These are phyloP conservation scores for Pholiota microspora DNA, from an alignment of 768 basidiomycete genomes.

Conservation along the genomic window DNA sequence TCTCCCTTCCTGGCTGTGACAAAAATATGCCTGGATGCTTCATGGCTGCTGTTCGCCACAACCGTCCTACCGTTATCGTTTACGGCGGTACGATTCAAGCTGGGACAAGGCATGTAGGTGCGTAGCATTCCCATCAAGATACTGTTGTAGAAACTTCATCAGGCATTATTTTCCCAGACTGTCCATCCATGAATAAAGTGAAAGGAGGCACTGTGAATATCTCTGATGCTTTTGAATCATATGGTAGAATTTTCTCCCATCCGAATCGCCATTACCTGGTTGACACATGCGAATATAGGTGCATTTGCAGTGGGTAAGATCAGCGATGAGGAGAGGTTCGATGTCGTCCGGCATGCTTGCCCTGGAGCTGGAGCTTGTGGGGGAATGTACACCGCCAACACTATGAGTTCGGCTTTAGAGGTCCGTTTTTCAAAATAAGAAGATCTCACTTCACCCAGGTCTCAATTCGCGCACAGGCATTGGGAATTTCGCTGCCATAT, in stretches of 20 bases:
- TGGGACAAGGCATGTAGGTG: slow-evolving; percentile 68
- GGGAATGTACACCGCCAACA: slow-evolving; percentile 90
- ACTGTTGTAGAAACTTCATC: slow-evolving; percentile 8
- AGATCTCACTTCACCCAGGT: too few relatives aligned
- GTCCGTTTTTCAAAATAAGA: slow-evolving; percentile 21
- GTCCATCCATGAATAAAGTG: slow-evolving; percentile 72
- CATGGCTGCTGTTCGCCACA: slow-evolving; percentile 84
- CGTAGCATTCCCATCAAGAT: slow-evolving; percentile 22
- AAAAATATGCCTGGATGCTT: slow-evolving; percentile 93
- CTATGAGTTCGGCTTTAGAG: slow-evolving; percentile 84
- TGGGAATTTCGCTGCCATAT: slow-evolving; percentile 85
- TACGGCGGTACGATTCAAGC: slow-evolving; percentile 86
- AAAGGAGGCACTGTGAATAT: slow-evolving; percentile 86
- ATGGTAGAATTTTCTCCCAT: slow-evolving; percentile 45
- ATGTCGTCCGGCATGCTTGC: slow-evolving; percentile 84
- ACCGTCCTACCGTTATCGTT: slow-evolving; percentile 83
- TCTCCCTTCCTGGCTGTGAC: slow-evolving; percentile 85
- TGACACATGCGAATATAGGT: too few relatives aligned
- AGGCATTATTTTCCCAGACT: slow-evolving; percentile 42
- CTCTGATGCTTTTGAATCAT: slow-evolving; percentile 83
- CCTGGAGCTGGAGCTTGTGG: slow-evolving; percentile 85
- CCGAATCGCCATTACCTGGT: too few relatives aligned
- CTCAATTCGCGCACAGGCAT: slow-evolving; percentile 33
- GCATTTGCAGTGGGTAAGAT: slow-evolving; percentile 78
- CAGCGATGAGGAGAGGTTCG: slow-evolving; percentile 75